Evolutionary conservation across 108 stramenopile species (phyloP), one percentile per base, ranked within the genome.

Genomic region (Cyclostephanos tholiformis): DNA sequence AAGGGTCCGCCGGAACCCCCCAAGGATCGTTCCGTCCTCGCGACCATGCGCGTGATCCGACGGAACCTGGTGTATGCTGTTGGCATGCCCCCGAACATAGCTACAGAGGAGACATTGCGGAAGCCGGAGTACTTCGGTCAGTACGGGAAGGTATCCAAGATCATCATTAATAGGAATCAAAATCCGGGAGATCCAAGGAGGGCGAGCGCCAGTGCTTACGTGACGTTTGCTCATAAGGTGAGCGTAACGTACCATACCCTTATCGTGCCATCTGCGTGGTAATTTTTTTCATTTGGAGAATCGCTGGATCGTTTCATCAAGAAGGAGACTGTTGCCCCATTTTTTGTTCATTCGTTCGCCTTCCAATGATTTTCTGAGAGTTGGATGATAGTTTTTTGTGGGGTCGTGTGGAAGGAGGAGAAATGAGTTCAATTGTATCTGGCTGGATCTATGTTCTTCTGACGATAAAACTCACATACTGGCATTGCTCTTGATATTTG

Each of bases 31-130:
- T 85, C 87, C n/a, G 83, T 85, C 56, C 82, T 99, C 60, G 91
- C 93, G n/a, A 97, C 97, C 56, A 96, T 97, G 95, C 85, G 98
- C 51, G 98, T 99, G 23, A 97, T 99, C 60, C 95, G 97, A 22
- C 82, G 98, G 25, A 98, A 99, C 75, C 76, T 99, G 64, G 97
- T 98, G 25, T 99, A 98, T 77, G 94, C 95, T 10, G 91, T 97
- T 17, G 97, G 97, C 29, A 86, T 99, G 43, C 96, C 98, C 29
- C 80, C 96, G 10, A 71, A 63, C 57, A 86, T 95, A 52, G 92
- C 92, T 12, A 85, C 76, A 11, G 96, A 97, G 73, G 98, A 99
- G 22, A 84, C 74, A 20, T 83, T 99, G 50, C 84, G 89, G 32
- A 92, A 84, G 66, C 83, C 97, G 8, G 97, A 97, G 66, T 97